Evolutionary conservation across 2,329 filamentous ascomycete genomes (phyloP).

Genomic region (Paecilomyces niveus): DNA sequence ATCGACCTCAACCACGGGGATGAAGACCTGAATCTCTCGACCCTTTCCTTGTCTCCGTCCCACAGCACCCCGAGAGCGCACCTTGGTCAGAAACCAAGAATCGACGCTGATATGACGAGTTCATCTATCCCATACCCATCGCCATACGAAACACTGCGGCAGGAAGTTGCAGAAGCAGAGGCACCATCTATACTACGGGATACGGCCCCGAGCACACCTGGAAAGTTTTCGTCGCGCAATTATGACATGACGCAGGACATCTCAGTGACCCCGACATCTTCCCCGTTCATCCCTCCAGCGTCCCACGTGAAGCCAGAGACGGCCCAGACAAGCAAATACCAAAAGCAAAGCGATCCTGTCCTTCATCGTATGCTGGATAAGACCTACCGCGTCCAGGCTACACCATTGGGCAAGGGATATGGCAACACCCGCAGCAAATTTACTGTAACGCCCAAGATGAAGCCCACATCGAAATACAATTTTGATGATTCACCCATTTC

Average conservation of each 20-base stretch:
- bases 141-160: constrained; percentile 67
- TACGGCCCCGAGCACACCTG: constrained; percentile 28
- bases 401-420: constrained; percentile 60
- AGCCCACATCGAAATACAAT: constrained; percentile 17
- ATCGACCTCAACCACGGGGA: constrained; percentile 20
- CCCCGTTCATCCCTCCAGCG: constrained; percentile 49
- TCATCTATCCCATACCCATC: constrained; percentile 55
- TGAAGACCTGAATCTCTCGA: constrained; percentile 41
- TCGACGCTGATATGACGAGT: constrained; percentile 31
- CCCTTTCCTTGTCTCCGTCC: constrained; percentile 35
- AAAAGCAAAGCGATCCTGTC: constrained; percentile 58
- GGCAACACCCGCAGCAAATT: constrained; percentile 22
- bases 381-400: constrained; percentile 89
- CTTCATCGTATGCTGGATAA: constrained; percentile 92
- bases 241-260: constrained; percentile 36
- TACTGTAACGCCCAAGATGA: constrained; percentile 23
- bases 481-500: constrained; percentile 53
- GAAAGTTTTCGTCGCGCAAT: constrained; percentile 20
- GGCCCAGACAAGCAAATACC: constrained; percentile 27
- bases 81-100: constrained; percentile 14
- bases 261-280: constrained; percentile 55
- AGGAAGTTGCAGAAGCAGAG: constrained; percentile 52
- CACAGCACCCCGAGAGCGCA: constrained; percentile 40
- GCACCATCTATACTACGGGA: constrained; percentile 28
- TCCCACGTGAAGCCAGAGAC: constrained; percentile 36